A percentile compares a stretch with the other conserved stretches of the same genome.
These are phyloP conservation scores for Pholiota adiposa DNA, from an alignment of 1,284 basidiomycete species.

Conservation along the genomic window DNA sequence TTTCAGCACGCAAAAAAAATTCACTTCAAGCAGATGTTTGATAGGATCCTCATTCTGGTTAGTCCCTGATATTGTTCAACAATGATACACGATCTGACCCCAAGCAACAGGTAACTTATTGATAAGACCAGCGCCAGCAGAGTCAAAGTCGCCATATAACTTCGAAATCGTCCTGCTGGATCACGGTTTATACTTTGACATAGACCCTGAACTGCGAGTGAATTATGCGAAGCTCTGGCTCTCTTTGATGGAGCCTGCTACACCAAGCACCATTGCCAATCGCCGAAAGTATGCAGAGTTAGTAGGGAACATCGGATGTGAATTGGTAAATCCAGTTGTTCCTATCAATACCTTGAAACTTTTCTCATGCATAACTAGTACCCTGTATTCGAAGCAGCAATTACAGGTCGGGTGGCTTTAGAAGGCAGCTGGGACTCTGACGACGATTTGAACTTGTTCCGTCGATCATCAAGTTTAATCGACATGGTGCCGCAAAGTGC, in stretches of 20 bases:
- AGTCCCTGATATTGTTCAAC: neutral
- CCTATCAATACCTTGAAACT: neutral
- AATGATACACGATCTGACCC: conserved; percentile 16
- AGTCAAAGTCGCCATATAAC: conserved; percentile 83
- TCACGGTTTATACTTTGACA: conserved; percentile 92
- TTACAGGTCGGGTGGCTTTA: conserved; percentile 69
- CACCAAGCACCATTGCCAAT: conserved; percentile 64
- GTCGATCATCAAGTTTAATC: conserved; percentile 74
- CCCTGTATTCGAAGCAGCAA: conserved; percentile 87
- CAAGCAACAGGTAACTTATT: conserved; percentile 80
- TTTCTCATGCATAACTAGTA: conserved; percentile 50
- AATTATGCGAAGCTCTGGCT: conserved; percentile 88
- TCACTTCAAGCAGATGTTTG: conserved; percentile 7
- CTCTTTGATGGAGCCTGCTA: conserved; percentile 77
- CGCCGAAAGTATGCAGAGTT: conserved; percentile 85
- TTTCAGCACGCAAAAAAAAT: neutral
- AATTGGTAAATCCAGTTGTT: conserved; percentile 63
- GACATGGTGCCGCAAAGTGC: conserved; percentile 71
- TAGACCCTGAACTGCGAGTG: conserved; percentile 77
- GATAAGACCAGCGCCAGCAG: conserved; percentile 73
- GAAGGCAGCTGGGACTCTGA: conserved; percentile 56
- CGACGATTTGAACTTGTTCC: conserved; percentile 40
- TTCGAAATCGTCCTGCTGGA: conserved; percentile 95
- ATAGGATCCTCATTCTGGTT: conserved; percentile 80
- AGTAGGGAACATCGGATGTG: conserved; percentile 89